These are phyloP conservation scores for Suaeda aralocaspica DNA, from an alignment of 148 eudicot genomes.

Conservation along the genomic window DNA sequence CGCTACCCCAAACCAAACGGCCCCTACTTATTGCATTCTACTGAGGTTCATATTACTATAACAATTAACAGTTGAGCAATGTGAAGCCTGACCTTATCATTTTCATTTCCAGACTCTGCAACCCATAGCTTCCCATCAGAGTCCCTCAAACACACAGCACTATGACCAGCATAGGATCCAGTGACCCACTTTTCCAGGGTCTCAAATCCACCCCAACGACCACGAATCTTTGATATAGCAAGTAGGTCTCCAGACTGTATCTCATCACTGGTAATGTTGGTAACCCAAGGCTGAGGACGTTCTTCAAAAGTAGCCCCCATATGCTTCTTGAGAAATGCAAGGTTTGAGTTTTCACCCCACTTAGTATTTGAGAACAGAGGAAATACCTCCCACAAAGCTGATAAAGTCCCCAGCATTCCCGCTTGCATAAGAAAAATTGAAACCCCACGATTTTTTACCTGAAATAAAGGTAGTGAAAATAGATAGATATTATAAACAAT, in stretches of 20 bases:
- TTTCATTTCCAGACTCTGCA: constrained; percentile 95
- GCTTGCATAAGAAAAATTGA: constrained; percentile 95
- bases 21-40: too few species aligned
- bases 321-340: constrained; percentile 74
- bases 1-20: too few species aligned
- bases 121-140: constrained; percentile 92
- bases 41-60: background rate
- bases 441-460: constrained; percentile 88
- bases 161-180: constrained; percentile 94
- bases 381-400: constrained; percentile 82
- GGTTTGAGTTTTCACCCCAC: constrained; percentile 88
- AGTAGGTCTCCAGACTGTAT: constrained; percentile 94
- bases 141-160: constrained; percentile 88
- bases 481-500: constrained; percentile 5
- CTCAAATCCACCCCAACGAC: constrained; percentile 98
- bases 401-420: constrained; percentile 86
- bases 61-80: background rate
- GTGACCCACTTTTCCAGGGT: constrained; percentile 96
- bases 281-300: constrained; percentile 90
- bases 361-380: constrained; percentile 81
- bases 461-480: constrained; percentile 16
- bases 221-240: constrained; percentile 90
- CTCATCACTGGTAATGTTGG: constrained; percentile 64
- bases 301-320: constrained; percentile 79
- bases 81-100: constrained; percentile 55